These are phyloP conservation scores for Creolimax fragrantissima DNA, from an alignment of 78 protist genomes.

Conservation along the genomic window DNA sequence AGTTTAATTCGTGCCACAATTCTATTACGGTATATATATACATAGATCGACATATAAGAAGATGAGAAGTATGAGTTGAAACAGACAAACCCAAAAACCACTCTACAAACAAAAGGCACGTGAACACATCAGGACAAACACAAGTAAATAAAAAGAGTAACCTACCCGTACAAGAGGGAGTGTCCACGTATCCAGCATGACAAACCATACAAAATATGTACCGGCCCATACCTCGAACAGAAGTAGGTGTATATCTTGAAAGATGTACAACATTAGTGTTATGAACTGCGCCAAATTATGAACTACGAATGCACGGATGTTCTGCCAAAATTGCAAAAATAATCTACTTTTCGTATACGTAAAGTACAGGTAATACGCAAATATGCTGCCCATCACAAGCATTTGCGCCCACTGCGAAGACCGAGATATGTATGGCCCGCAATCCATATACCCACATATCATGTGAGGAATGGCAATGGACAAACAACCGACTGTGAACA, in stretches of 20 bases:
- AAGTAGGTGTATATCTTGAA: neutral
- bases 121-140: too few relatives aligned
- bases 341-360: neutral
- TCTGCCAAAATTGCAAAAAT: constrained; percentile 15
- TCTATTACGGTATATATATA: too few relatives aligned
- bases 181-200: neutral
- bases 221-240: neutral
- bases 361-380: neutral
- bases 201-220: constrained; percentile 5
- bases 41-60: too few relatives aligned
- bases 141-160: too few relatives aligned
- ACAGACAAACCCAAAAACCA: too few relatives aligned
- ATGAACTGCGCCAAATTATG: neutral
- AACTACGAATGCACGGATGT: constrained; percentile 11
- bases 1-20: too few relatives aligned
- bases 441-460: neutral
- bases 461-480: neutral
- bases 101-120: too few relatives aligned
- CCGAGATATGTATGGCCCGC: neutral
- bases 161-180: constrained; percentile 1
- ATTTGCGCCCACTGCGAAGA: neutral
- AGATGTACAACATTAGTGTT: neutral
- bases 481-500: neutral
- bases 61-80: too few relatives aligned
- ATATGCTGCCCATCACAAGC: constrained; percentile 1